These are phyloP conservation scores for Kernera saxatilis DNA, from an alignment of 345 rosid species.

Conservation along the genomic window DNA sequence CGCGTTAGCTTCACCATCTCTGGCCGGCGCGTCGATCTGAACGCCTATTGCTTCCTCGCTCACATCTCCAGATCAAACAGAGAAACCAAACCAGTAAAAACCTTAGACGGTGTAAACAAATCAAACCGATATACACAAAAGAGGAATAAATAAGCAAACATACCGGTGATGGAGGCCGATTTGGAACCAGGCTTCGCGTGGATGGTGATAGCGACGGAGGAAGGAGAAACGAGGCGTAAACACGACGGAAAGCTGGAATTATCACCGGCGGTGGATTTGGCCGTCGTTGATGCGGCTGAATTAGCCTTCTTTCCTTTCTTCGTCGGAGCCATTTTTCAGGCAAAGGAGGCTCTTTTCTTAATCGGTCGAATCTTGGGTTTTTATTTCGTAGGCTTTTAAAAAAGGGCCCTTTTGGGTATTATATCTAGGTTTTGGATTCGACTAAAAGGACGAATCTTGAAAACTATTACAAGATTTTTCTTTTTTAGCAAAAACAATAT, in stretches of 20 bases:
- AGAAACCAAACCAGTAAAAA: not conserved
- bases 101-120: not conserved
- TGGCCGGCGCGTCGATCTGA: slow-evolving; percentile 90
- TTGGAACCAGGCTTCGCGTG: slow-evolving; percentile 98
- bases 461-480: too few species aligned
- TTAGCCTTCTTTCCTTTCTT: slow-evolving; percentile 57
- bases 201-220: slow-evolving; percentile 82
- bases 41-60: slow-evolving; percentile 79
- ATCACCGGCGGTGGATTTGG: slow-evolving; percentile 21
- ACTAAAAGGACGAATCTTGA: not conserved
- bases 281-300: slow-evolving; percentile 38
- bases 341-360: not conserved
- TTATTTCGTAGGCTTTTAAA: not conserved
- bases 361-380: not conserved
- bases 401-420: not conserved
- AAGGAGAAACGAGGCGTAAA: slow-evolving; percentile 54
- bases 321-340: slow-evolving; percentile 53
- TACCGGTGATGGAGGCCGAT: slow-evolving; percentile 82
- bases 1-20: slow-evolving; percentile 90
- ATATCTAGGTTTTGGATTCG: not conserved
- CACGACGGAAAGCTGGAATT: slow-evolving; percentile 48
- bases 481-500: not conserved
- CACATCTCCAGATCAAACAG: slow-evolving; percentile 42
- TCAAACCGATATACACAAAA: not conserved
- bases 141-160: not conserved